These are phyloP conservation scores for Termitomyces heimii DNA, from an alignment of 768 basidiomycete genomes.

Conservation along the genomic window DNA sequence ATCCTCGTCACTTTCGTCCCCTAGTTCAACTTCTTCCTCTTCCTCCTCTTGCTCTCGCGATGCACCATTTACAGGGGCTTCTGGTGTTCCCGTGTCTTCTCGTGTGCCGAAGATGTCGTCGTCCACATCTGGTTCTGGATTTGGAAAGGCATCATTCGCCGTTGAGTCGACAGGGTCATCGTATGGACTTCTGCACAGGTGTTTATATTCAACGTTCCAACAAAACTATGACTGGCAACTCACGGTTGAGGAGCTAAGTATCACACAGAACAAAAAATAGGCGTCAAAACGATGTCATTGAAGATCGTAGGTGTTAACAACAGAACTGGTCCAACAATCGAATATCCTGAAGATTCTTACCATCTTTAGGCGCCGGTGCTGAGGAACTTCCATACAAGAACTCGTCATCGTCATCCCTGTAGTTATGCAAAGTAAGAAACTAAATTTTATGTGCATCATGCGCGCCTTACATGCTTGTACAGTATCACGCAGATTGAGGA, in stretches of 20 bases:
- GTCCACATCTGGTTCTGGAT: constrained; percentile 39
- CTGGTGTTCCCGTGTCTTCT: constrained; percentile 9
- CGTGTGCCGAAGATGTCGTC: constrained; percentile 20
- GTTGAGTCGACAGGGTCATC: constrained; percentile 36
- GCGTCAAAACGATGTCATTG: constrained; percentile 37
- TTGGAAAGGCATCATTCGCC: constrained; percentile 42
- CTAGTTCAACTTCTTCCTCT: constrained; percentile 30
- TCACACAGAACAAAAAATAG: constrained; percentile 31
- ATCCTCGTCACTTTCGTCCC: constrained; percentile 41
- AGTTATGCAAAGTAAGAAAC: neutral
- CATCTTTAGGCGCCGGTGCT: constrained; percentile 31
- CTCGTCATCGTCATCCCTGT: constrained; percentile 77
- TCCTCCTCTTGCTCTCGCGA: constrained; percentile 11
- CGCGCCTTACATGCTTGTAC: constrained; percentile 10
- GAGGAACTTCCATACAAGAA: constrained; percentile 65
- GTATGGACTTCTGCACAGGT: constrained; percentile 22
- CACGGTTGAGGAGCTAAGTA: constrained; percentile 56
- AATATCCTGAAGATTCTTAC: constrained; percentile 32
- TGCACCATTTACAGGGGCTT: constrained; percentile 28
- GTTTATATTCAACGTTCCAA: constrained; percentile 10
- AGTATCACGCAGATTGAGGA: neutral
- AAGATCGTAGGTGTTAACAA: constrained; percentile 25
- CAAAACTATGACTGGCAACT: constrained; percentile 31
- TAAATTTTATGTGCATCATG: neutral
- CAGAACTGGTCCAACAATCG: constrained; percentile 15